phyloP scores from a whole-genome alignment of 176 grass and related monocot genomes.

The Rhynchospora breviuscula region DNA sequence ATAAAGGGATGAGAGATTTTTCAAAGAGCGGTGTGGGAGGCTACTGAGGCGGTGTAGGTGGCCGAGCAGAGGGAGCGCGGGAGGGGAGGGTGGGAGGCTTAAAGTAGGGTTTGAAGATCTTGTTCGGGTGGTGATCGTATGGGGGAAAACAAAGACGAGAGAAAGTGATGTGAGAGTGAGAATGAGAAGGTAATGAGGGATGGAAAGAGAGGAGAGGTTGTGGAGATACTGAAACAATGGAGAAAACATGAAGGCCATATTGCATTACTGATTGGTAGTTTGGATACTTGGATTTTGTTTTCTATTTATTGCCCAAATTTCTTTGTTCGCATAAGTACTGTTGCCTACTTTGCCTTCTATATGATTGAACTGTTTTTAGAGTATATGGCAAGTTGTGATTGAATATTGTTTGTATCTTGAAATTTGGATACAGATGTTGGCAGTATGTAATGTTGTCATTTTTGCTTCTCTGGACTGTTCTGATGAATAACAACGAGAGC shows the following conservation, averaged over 20 bases:
- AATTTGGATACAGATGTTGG: no score
- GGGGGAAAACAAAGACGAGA: not conserved
- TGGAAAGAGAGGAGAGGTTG: not conserved
- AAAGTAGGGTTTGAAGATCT: not conserved
- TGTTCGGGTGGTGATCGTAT: not conserved
- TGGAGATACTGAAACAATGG: not conserved
- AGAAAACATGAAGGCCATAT: not conserved
- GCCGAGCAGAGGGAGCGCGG: slow-evolving; percentile 37
- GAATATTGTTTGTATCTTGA: no score
- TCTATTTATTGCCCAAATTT: not conserved
- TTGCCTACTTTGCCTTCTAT: no score
- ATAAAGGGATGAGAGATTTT: slow-evolving; percentile 7
- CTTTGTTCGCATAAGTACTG: no score
- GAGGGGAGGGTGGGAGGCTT: slow-evolving; percentile 28
- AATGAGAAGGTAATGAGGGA: not conserved
- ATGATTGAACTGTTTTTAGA: no score
- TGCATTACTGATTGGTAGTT: not conserved
- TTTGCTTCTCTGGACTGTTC: no score
- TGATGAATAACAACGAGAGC: no score
- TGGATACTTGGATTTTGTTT: not conserved
- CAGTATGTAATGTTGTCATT: no score
- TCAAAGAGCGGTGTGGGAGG: slow-evolving; percentile 31
- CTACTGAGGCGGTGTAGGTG: slow-evolving; percentile 45
- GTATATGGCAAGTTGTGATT: no score
- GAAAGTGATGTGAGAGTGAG: not conserved